Conservation (phyloP, 192 early-diverging fungal genomes). For the Gamsiella multidivaricata region DNA sequence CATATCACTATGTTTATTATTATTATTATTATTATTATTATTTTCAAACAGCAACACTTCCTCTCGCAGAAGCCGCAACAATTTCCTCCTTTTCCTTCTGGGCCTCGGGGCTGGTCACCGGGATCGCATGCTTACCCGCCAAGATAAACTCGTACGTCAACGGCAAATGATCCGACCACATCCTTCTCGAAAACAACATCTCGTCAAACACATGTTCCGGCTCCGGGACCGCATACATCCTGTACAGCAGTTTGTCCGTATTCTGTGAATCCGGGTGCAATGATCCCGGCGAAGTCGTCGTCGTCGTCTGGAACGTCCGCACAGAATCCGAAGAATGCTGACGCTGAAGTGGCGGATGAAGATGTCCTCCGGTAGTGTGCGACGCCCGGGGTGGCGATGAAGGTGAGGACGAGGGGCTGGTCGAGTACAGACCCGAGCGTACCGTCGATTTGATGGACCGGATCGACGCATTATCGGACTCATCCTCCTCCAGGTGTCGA, state of each 20-base stretch:
- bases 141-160: slow-evolving; percentile 52
- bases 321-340: slow-evolving; percentile 17
- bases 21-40: background rate
- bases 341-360: slow-evolving; percentile 3
- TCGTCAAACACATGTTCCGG: slow-evolving; percentile 51
- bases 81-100: slow-evolving; percentile 4
- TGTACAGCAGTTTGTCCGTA: slow-evolving; percentile 43
- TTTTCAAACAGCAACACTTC: slow-evolving; percentile 2
- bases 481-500: slow-evolving; percentile 22
- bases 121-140: slow-evolving; percentile 52
- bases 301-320: background rate
- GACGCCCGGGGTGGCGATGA: background rate
- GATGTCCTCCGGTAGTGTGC: background rate
- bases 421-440: slow-evolving; percentile 16
- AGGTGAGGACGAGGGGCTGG: background rate
- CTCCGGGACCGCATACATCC: slow-evolving; percentile 39
- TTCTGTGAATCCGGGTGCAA: slow-evolving; percentile 23
- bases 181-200: slow-evolving; percentile 49
- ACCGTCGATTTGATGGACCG: slow-evolving; percentile 39
- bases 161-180: slow-evolving; percentile 54
- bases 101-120: slow-evolving; percentile 18
- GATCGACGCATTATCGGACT: slow-evolving; percentile 27
- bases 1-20: too few species aligned
- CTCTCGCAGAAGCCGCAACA: background rate
- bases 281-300: slow-evolving; percentile 20